These are phyloP conservation scores for Quercus phellos DNA, from an alignment of 331 rosid genomes.

Conservation along the genomic window DNA sequence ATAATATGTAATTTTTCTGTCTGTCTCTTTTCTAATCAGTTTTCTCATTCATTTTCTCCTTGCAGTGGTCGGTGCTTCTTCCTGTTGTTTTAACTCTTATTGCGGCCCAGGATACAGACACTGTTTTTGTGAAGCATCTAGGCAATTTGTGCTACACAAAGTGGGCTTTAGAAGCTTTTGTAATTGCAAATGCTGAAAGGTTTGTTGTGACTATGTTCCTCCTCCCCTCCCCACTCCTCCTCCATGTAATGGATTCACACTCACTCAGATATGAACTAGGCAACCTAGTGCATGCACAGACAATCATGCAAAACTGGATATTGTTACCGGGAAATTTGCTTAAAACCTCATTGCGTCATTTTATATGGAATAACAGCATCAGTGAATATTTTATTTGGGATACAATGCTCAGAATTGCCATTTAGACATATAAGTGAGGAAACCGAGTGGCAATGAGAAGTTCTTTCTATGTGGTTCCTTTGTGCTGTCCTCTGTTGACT, in stretches of 20 bases:
- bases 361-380: background rate
- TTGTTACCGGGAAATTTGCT: background rate
- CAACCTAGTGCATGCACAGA: too few relatives aligned
- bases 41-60: background rate
- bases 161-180: slow-evolving; percentile 80
- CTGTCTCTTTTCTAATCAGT: background rate
- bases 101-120: slow-evolving; percentile 54
- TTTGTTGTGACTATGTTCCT: slow-evolving; percentile 18
- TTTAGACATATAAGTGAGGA: background rate
- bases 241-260: background rate
- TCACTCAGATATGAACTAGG: too few relatives aligned
- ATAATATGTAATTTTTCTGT: background rate
- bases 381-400: slow-evolving; percentile 1
- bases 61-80: slow-evolving; percentile 74
- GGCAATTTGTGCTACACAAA: slow-evolving; percentile 61
- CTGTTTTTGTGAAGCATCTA: slow-evolving; percentile 36
- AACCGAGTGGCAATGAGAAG: background rate
- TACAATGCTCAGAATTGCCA: background rate
- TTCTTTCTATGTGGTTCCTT: background rate
- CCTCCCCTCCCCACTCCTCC: background rate
- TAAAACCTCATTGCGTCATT: background rate
- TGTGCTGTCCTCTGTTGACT: background rate
- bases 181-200: slow-evolving; percentile 80
- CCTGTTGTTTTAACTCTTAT: slow-evolving; percentile 74
- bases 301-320: background rate